Base-by-base conservation (phyloP, 768 basidiomycete genomes). In the Phylloporus arenicola region DNA sequence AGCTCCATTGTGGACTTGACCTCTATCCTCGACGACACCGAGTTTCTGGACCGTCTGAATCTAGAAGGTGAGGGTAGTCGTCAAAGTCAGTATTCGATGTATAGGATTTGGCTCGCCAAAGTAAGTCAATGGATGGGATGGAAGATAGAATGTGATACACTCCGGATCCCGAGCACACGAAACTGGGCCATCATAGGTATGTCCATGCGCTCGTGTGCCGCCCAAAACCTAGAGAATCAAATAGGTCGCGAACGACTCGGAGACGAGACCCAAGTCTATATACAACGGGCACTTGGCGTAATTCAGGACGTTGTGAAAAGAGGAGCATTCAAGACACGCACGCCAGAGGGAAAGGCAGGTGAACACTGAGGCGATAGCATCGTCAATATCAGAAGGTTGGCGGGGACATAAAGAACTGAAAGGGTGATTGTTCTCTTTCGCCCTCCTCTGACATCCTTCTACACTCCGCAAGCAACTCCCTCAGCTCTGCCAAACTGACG, bases 91-190 rank as follows among this genome's bases (percentile, higher is more conserved):
- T 95, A 94, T 65, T 82, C 84, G 49, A 76, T 76, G 62, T 98
- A 95, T 70, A 74, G 92, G 19, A 83, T 90, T 48, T 98, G 90
- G 88, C 69, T 98, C 30, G 90, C 89, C 0, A 75, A 75, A 48
- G 64, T 90, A 52, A 85, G 83, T 38, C 58, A 79, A 50, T 71
- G 81, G 59, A 87, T 83, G 63, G 95, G 94, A 3, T 97, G 92
- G 88, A 74, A 80, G 52, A 75, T 92, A 12, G 94, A 96, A 67
- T 82, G 82, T 48, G 95, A 98, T 68, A 79, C 74, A 22, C 66
- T 98, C 57, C 74, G 95, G 52, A 94, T 98, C 12, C 94, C 94
- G 1, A 92, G 88, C 64, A 96, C 95, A 35, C 79, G 92, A 51
- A 92, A 92, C 62, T 96, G 93, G 92, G 89, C 86, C 0, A 77